phyloP scores from a whole-genome alignment of 2,329 filamentous ascomycete species.

The Sarocladium oryzae region DNA sequence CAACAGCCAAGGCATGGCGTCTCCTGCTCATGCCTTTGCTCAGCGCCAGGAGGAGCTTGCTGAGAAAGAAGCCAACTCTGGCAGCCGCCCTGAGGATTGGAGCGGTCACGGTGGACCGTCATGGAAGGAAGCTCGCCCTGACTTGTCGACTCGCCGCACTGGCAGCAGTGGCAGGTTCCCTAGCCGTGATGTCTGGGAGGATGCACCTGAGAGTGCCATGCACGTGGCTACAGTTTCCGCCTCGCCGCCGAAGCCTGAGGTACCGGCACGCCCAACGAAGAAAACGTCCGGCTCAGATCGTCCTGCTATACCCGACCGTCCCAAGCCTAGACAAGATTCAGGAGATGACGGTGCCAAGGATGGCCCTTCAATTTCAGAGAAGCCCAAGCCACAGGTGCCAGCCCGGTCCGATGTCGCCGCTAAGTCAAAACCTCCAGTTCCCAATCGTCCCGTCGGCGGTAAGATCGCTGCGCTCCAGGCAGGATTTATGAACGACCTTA shows the following conservation, averaged over 20 bases:
- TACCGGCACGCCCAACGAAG: conserved; percentile 28
- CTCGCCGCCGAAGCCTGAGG: conserved; percentile 22
- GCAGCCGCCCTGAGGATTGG: conserved; percentile 17
- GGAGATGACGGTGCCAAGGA: conserved; percentile 29
- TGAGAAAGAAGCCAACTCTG: conserved; percentile 11
- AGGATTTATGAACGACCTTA: conserved; percentile 88
- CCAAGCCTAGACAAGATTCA: conserved; percentile 41
- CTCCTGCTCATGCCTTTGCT: conserved; percentile 35
- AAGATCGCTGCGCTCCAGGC: conserved; percentile 91
- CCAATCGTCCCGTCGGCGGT: conserved; percentile 63
- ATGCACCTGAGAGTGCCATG: conserved; percentile 75
- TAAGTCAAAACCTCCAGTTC: conserved; percentile 79
- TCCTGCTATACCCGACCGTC: conserved; percentile 43
- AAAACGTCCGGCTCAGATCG: conserved; percentile 33
- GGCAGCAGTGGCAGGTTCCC: conserved; percentile 57
- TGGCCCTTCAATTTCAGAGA: conserved; percentile 41
- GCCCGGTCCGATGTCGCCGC: conserved; percentile 46
- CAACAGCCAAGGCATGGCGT: neutral
- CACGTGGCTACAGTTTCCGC: conserved; percentile 66
- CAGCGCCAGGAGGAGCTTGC: conserved; percentile 13
- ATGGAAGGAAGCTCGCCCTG: conserved; percentile 41
- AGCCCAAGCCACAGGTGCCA: conserved; percentile 56
- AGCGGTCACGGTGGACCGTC: conserved; percentile 19
- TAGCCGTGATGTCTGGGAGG: conserved; percentile 91
- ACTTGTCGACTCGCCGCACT: conserved; percentile 41